Conservation (phyloP, 345 rosid species). For the Hibiscus trionum region DNA sequence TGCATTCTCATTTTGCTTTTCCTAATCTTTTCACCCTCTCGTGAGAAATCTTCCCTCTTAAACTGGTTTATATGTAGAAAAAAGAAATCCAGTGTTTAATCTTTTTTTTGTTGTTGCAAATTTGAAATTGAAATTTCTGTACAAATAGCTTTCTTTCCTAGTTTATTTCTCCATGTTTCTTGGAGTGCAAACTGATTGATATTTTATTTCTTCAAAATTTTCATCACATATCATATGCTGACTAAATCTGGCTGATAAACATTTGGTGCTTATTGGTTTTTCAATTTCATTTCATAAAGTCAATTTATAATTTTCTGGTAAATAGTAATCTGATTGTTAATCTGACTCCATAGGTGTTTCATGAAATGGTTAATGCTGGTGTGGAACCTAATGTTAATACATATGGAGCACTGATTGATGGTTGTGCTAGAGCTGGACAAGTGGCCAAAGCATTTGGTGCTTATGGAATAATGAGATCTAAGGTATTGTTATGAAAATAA, state of each 20-base stretch:
- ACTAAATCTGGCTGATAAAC: neutral
- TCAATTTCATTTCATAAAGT: neutral
- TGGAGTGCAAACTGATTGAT: neutral
- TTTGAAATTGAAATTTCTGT: neutral
- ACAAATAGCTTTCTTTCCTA: neutral
- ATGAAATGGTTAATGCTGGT: slow-evolving; percentile 87
- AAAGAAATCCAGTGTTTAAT: neutral
- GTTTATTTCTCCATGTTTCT: neutral
- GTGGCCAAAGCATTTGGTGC: slow-evolving; percentile 98
- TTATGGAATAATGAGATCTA: slow-evolving; percentile 93
- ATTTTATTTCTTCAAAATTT: neutral
- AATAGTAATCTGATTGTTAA: neutral
- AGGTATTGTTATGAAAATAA: slow-evolving; percentile 41
- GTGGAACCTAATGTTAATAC: slow-evolving; percentile 89
- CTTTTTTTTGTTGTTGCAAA: neutral
- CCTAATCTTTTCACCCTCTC: neutral
- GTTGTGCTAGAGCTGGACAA: slow-evolving; percentile 93
- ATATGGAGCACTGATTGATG: slow-evolving; percentile 94
- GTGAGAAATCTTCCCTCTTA: neutral
- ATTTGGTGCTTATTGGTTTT: neutral
- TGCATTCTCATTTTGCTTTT: neutral
- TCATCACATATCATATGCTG: slow-evolving; percentile 1
- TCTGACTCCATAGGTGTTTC: slow-evolving; percentile 57
- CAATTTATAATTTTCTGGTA: neutral
- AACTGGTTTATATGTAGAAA: neutral